Conservation (phyloP, 2,329 filamentous ascomycete genomes). For the Pleurostoma richardsiae region DNA sequence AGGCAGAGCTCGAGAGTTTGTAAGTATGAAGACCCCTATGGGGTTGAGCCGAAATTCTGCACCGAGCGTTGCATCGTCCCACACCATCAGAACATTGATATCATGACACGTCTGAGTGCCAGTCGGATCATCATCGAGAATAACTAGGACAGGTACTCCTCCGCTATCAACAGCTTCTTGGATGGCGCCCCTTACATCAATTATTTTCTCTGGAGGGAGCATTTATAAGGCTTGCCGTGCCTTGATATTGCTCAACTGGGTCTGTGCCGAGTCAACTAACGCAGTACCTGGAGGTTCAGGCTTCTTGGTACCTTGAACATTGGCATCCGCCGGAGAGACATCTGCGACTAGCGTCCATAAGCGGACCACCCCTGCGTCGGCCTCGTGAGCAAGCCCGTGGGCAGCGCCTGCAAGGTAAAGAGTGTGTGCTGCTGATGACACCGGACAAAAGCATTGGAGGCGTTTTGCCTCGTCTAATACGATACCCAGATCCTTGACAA, state of each 20-base stretch:
- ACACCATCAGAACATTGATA: slow-evolving; percentile 48
- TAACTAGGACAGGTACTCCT: slow-evolving; percentile 26
- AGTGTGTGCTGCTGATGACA: slow-evolving; percentile 22
- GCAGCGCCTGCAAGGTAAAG: slow-evolving; percentile 24
- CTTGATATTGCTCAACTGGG: too few species aligned
- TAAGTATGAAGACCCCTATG: slow-evolving; percentile 54
- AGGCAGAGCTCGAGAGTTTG: slow-evolving; percentile 52
- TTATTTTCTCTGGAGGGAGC: too few species aligned
- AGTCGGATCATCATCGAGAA: slow-evolving; percentile 51
- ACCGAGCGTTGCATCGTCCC: slow-evolving; percentile 38
- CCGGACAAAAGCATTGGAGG: slow-evolving; percentile 18
- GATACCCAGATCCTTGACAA: slow-evolving; percentile 27
- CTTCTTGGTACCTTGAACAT: too few species aligned
- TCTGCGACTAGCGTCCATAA: slow-evolving; percentile 19
- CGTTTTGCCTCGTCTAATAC: slow-evolving; percentile 24
- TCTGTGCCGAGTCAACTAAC: too few species aligned
- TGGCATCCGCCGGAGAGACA: background rate
- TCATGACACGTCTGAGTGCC: slow-evolving; percentile 58
- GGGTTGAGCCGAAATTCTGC: slow-evolving; percentile 6
- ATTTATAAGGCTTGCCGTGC: too few species aligned
- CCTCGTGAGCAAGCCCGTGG: slow-evolving; percentile 23
- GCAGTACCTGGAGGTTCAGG: too few species aligned
- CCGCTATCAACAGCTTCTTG: background rate
- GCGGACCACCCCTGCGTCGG: slow-evolving; percentile 25
- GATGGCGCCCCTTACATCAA: too few species aligned